Evolutionary conservation across 2,329 filamentous ascomycete species (phyloP), one percentile per base, ranked within the genome.

Genomic region (Fusarium buharicum): DNA sequence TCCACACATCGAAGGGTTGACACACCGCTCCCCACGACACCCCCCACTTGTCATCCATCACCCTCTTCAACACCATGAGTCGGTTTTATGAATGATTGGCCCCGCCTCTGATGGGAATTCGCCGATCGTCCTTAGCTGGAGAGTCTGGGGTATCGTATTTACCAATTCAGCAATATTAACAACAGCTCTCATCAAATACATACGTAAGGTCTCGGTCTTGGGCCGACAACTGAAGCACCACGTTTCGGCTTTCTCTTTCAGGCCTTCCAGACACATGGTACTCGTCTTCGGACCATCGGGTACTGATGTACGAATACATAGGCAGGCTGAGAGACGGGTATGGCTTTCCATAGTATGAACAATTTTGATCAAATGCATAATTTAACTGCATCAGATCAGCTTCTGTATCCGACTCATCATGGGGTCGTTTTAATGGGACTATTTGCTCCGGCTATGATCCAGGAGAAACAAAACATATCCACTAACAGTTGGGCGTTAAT

Each of bases 1-100:
- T 65, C 53, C 64, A 64, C 40, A 68, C 59, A 65, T 57, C 44
- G 22, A 22, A 55, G 47, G 24, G 40, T 50, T 44, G 37, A 63
- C 60, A 68, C 67, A 70, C 67, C 67, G 67, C 67, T 68, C 65
- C 65, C 62, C 67, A 69, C 65, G 67, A 36, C 40, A 60, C 65
- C 66, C 27, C 67, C 67, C 65, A 67, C 63, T 56, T 48, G 41
- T 47, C 28, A 45, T 49, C 53, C 53, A 50, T 51, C 45, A 55
- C 55, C 41, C 30, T 63, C 41, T 47, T 67, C 55, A 61, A 56
- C 53, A 59, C 47, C 48, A 61, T 14, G 34, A 46, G 28, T 45
- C 39, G 59, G 59, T 59, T 57, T 56, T 43, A 51, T 53, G 62
- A 64, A 59, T 61, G 55, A 56, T 55, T 27, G 50, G 59, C 55